Evolutionary conservation across 202 grass and related monocot species (phyloP).

Genomic region (Bolboschoenoplectus hybrid): DNA sequence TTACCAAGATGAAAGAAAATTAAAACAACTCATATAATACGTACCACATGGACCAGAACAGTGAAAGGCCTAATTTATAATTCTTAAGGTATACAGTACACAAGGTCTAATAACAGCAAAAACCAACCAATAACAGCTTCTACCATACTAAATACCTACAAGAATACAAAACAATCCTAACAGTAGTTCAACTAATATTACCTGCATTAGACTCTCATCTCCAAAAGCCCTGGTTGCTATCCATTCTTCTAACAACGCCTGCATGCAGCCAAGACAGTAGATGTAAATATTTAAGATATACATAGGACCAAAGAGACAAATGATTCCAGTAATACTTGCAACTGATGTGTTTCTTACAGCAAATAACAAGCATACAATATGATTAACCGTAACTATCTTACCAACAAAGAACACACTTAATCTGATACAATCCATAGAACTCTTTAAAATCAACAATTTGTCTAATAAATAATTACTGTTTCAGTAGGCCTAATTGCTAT

Average conservation of each 20-base stretch:
- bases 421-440: neutral
- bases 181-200: slow-evolving; percentile 31
- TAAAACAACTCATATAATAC: neutral
- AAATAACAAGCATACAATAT: neutral
- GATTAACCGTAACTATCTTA: neutral
- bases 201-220: slow-evolving; percentile 80
- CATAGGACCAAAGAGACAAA: neutral
- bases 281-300: slow-evolving; percentile 25
- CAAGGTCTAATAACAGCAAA: neutral
- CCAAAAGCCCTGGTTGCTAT: slow-evolving; percentile 75
- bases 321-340: neutral
- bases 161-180: neutral
- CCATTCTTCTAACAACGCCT: slow-evolving; percentile 99
- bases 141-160: slow-evolving; percentile 21
- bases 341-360: neutral
- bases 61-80: neutral
- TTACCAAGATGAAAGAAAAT: neutral
- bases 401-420: neutral
- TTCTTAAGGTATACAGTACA: neutral
- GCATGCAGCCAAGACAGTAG: slow-evolving; percentile 40
- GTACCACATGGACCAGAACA: neutral
- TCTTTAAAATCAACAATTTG: neutral
- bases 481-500: neutral
- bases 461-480: neutral
- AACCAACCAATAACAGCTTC: slow-evolving; percentile 14